Evolutionary conservation across 345 rosid species (phyloP), one percentile per base, ranked within the genome.

Genomic region (Acer negundo): DNA sequence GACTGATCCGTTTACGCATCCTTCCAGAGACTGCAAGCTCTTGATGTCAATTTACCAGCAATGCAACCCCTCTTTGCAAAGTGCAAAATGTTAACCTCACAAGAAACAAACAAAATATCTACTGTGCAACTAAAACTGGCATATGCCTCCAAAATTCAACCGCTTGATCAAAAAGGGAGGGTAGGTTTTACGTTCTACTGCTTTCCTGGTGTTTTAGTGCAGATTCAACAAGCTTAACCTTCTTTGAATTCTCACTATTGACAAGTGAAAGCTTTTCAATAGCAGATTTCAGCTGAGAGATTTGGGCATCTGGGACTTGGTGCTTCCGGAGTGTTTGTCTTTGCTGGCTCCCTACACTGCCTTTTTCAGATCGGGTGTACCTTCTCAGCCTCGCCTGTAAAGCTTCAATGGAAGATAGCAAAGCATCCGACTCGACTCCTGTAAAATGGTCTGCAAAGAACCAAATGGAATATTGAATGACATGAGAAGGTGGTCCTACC

Each of bases 331-430:
- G 64, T 38, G 82, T 78, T 61, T 82, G 89, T 76, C 85, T 84
- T 64, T 40, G 85, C 78, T 84, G 90, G 72, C 74, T 87, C 13
- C 20, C 42, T n/a, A 20, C 4, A 16, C 72, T 64, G 76, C 75
- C 82, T 74, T 86, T 89, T 42, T 83, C 76, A 70, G 91, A 85
- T 67, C 84, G 86, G 22, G 80, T 67, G 19, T 79, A 78, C 86
- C 90, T 89, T 64, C 82, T 85, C 69, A 86, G 84, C 86, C 97
- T 85, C 12, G 92, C 97, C 81, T 73, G 80, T 46, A 91, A 78
- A n/a, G 97, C 83, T 44, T 89, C 91, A 7, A 96, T 89, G 22
- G 97, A 89, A 72, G 92, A 84, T 58, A 70, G 93, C 80, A 97
- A 77, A 31, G 94, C 92, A 49, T 87, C 94, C 81, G 93, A 79